Evolutionary conservation across 805 yeast species (phyloP).

Genomic region (Candida multigemmis): DNA sequence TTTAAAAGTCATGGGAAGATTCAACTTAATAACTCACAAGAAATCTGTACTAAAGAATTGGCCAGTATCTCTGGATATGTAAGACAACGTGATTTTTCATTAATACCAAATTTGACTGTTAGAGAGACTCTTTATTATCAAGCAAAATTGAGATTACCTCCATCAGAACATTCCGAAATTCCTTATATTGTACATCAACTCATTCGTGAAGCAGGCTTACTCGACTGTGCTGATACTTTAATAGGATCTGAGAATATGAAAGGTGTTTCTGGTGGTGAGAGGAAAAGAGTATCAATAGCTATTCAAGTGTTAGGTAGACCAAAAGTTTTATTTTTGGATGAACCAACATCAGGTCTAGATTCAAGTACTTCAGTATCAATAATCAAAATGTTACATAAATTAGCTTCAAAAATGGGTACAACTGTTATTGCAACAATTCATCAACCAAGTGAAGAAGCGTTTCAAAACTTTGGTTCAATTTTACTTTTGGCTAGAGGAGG

Average conservation of each 20-base stretch:
- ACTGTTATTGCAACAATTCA: conserved; percentile 46
- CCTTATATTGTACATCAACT: conserved; percentile 1
- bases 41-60: conserved; percentile 11
- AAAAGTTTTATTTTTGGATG: conserved; percentile 42
- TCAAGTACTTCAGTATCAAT: conserved; percentile 49
- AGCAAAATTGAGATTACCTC: conserved; percentile 4
- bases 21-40: conserved; percentile 11
- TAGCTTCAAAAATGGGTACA: conserved; percentile 21
- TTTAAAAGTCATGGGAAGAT: conserved; percentile 13
- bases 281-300: conserved; percentile 13
- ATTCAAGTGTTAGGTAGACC: conserved; percentile 11
- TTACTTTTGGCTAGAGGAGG: conserved; percentile 14
- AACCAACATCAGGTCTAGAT: conserved; percentile 54
- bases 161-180: too few species aligned
- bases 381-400: conserved; percentile 33
- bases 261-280: conserved; percentile 15
- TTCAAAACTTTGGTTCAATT: conserved; percentile 18
- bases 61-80: conserved; percentile 8
- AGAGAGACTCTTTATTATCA: conserved; percentile 9
- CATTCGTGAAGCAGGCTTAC: conserved; percentile 7
- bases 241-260: conserved; percentile 13
- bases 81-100: conserved; percentile 13
- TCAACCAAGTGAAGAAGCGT: conserved; percentile 40
- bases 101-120: conserved; percentile 12
- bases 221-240: conserved; percentile 6